Base-by-base conservation (phyloP, 2,329 filamentous ascomycete genomes). In the Ophiostoma sp. region DNA sequence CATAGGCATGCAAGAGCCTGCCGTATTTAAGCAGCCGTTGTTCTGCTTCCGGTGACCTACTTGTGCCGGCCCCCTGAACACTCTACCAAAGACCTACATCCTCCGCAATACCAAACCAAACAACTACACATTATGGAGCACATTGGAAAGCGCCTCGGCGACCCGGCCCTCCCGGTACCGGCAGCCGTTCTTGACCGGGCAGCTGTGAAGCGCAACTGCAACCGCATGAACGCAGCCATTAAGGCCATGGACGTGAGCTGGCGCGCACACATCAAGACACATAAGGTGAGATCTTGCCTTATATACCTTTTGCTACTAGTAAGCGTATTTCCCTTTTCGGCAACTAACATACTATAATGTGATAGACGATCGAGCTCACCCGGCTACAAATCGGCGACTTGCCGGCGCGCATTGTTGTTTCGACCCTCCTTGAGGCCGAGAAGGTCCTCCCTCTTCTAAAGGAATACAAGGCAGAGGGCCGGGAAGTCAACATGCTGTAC, bases 201-300 rank as follows among this genome's bases (percentile, higher is more conserved):
- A 3, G 87, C 89, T 58, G 79, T 92, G 38, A 80, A 84, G 67
- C 79, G 82, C 65, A 92, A 94, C 74, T 94, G 91, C 77, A 77
- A 81, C 70, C 81, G 85, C 47, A 93, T 95, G 89, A 83, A 92
- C 6, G 80, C 86, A 12, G 85, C 89, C 0, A 83, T 84, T 14
- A 76, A 82, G 55, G 78, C 79, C 65, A 78, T 93, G 14, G 80
- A 82, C 0, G 81, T 93, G 38, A 83, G 82, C 6, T 94, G 92
- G 80, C 82, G 91, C 69, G 88, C 89, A 1, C 91, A 95, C 76
- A 86, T 94, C 70, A 95, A 95, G 78, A 93, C 90, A 36, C 91
- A 95, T 77, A 95, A 95, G 49, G 49, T 55, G 49, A 9, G 49
- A 27, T 27, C 27, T 55, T 55, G 9, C 11, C 14, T 1, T 16